Conservation (phyloP, 768 basidiomycete genomes). For the Leccinum incarnatum region DNA sequence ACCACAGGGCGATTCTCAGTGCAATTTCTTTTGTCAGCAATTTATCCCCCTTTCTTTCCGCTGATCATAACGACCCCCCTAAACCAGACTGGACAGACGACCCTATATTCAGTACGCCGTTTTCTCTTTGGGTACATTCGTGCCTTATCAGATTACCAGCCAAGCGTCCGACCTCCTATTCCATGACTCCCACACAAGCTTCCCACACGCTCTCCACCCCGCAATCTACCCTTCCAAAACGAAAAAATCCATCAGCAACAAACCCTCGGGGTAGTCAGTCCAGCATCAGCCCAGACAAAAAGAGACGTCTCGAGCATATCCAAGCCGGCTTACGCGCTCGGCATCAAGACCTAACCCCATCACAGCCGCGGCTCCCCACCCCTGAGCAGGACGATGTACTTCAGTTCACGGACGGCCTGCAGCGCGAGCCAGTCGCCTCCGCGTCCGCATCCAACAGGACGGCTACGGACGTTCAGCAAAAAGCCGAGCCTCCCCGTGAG, state of each 20-base stretch:
- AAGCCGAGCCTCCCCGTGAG: background rate
- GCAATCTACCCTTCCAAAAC: conserved; percentile 8
- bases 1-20: background rate
- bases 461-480: background rate
- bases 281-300: background rate
- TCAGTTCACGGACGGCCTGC: conserved; percentile 16
- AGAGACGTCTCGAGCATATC: conserved; percentile 8
- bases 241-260: background rate
- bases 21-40: conserved; percentile 38
- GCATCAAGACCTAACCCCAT: background rate
- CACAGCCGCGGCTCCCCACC: background rate
- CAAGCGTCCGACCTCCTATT: background rate
- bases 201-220: background rate
- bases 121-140: background rate
- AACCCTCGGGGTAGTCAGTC: background rate
- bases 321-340: conserved; percentile 12
- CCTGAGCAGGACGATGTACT: conserved; percentile 4
- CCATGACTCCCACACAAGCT: background rate
- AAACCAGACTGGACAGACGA: conserved; percentile 35
- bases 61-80: background rate
- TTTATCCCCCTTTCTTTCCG: background rate
- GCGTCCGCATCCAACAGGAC: background rate
- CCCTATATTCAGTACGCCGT: conserved; percentile 12
- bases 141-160: conserved; percentile 3
- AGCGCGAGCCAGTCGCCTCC: background rate